A percentile compares a stretch with the other conserved stretches of the same genome.
These are phyloP conservation scores for Manihot esculenta DNA, from an alignment of 441 rosid genomes.

Conservation along the genomic window DNA sequence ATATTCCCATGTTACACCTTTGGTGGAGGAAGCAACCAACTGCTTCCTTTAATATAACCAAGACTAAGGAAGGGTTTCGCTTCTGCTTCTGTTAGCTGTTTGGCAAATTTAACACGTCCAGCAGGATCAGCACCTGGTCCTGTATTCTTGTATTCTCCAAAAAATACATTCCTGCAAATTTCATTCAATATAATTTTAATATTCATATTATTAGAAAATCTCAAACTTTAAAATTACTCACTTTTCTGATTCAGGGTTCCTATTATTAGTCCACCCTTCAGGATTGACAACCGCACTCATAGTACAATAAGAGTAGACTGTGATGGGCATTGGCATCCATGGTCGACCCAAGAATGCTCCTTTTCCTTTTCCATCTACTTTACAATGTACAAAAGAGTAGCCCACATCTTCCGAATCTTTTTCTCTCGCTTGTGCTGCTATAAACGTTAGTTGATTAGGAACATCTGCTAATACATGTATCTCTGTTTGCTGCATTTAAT, in stretches of 20 bases:
- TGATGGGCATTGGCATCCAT: constrained; percentile 51
- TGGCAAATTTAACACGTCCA: constrained; percentile 37
- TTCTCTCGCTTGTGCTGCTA: constrained; percentile 41
- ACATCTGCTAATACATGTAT: constrained; percentile 30
- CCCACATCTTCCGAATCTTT: constrained; percentile 35
- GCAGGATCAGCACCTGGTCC: constrained; percentile 42
- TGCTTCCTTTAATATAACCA: constrained; percentile 46
- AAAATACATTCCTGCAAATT: constrained; percentile 36
- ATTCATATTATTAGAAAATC: too few relatives aligned
- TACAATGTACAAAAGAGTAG: constrained; percentile 57
- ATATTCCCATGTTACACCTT: too few relatives aligned
- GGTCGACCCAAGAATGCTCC: constrained; percentile 59
- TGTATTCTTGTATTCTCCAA: constrained; percentile 51
- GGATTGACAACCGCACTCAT: constrained; percentile 43
- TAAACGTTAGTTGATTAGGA: too few relatives aligned
- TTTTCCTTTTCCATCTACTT: constrained; percentile 36
- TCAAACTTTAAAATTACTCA: neutral
- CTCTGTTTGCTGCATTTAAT: neutral
- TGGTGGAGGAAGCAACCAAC: constrained; percentile 43
- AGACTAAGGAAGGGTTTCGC: constrained; percentile 40
- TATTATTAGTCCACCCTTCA: constrained; percentile 47
- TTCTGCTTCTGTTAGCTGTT: constrained; percentile 32
- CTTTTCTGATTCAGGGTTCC: constrained; percentile 26
- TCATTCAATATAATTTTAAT: too few relatives aligned
- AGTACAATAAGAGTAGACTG: constrained; percentile 45